Evolutionary conservation across 768 basidiomycete species (phyloP), one percentile per base, ranked within the genome.

Genomic region (Tulasnella sp.): DNA sequence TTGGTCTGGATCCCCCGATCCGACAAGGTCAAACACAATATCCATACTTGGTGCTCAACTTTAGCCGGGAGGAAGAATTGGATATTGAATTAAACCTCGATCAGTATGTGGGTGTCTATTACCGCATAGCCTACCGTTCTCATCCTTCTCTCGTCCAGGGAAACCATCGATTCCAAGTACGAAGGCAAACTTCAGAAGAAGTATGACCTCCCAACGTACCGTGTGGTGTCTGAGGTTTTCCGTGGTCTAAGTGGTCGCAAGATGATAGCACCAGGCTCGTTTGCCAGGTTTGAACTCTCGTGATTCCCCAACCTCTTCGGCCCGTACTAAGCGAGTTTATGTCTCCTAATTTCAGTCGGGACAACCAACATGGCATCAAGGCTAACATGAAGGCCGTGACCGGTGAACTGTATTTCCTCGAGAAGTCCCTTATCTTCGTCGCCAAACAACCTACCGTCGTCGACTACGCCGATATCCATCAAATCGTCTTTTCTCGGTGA

Each of bases 11-110:
- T 84, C 94, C 91, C 36, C 97, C 98, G 1, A 98, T 99, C 80
- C 90, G 97, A 71, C 98, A 99, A 88, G 98, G 98, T 74, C 98
- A 99, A 84, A 99, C 98, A 1, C 89, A 95, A 68, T 99, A 99
- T 85, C 97, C 97, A 79, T 99, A 98, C 84, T 87, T 99, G 31
- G 97, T 99, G 78, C 97, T 98, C 93, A 97, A 98, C 83, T 99
- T 98, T 85, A 93, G 92, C n/a, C 90, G 94, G 79, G 97, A 98
- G 82, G 98, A 99, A 84, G 96, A 98, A 85, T 95, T 96, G 81
- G 97, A 97, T 36, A 94, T 96, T 7, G 96, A 98, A 84, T 87
- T 99, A 46, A 98, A 97, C 83, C 90, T 99, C 88, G 87, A 90
- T 58, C 96, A 98, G 96, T 97, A 85, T 77, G 94, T 85, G 14